Base-by-base conservation (phyloP, 345 rosid genomes). In the Boechera divaricarpa region DNA sequence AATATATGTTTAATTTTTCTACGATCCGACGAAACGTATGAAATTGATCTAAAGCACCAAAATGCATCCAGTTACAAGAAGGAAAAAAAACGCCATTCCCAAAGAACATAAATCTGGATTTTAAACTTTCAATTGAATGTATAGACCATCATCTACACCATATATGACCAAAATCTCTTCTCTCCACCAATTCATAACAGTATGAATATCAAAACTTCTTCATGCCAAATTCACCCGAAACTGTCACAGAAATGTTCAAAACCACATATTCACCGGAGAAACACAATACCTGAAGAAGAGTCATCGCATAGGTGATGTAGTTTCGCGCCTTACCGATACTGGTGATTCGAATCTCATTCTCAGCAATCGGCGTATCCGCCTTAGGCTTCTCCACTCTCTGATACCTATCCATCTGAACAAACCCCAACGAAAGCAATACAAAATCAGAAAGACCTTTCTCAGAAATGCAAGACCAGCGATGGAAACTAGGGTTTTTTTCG, bases 261-360 rank as follows among this genome's bases (percentile, higher is more conserved):
- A 38, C 42, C 42, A 38, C 42, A 9, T 11, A 66, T 66, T 49
- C 39, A 66, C 2, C 10, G 16, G 21, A 26, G 28, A 15, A 15
- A 54, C 13, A 44, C 69, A 39, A 74, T 57, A 90, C 97, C 86
- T 88, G 95, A 74, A 91, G 90, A 81, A 90, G 84, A 83, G 80
- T 78, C 97, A 91, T 83, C 69, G 93, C 97, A 62, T 91, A 91
- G 18, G 97, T 83, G 86, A 91, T 91, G 78, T 90, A 91, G 81
- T 83, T 88, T 57, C 97, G 89, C 80, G 91, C 88, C 87, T 95
- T 83, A 60, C 97, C 97, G 77, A 83, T 89, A 81, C 94, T 89
- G 16, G 95, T 91, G 79, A 91, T 87, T 35, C 97, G 89, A 86
- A 91, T 88, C 89, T 91, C 97, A 57, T 91, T 91, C 89, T 90